Conservation (phyloP, 208 protist genomes). For the Blastocrithidia nonstop region DNA sequence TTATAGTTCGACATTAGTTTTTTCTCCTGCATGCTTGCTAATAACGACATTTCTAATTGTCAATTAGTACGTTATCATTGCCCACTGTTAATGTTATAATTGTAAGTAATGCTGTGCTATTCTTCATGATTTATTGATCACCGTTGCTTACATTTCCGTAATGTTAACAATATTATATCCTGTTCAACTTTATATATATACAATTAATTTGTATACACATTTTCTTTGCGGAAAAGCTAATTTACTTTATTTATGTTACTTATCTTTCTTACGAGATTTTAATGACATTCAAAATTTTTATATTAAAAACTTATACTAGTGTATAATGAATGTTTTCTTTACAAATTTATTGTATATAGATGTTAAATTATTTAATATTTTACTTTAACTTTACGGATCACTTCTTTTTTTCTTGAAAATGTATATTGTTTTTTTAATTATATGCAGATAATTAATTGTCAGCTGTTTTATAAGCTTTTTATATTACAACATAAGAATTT, state of each 20-base stretch:
- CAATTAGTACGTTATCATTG: slow-evolving; percentile 1
- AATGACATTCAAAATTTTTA: background rate
- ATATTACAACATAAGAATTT: background rate
- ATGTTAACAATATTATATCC: background rate
- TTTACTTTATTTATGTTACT: slow-evolving; percentile 3
- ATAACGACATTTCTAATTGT: no score
- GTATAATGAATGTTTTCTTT: background rate
- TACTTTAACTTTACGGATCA: background rate
- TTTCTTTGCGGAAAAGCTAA: background rate
- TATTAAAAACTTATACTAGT: background rate
- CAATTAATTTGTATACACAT: background rate
- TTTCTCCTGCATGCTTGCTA: no score
- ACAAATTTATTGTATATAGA: background rate
- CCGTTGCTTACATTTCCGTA: background rate
- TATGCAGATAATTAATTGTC: background rate
- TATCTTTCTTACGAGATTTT: background rate
- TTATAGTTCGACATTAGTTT: no score
- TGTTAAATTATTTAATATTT: slow-evolving; percentile 3
- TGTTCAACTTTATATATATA: background rate
- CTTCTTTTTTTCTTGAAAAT: slow-evolving; percentile 8
- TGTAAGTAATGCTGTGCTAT: slow-evolving; percentile 4
- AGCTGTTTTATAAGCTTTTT: background rate
- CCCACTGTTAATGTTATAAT: slow-evolving; percentile 1
- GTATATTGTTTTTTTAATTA: slow-evolving; percentile 3
- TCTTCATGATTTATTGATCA: background rate